Evolutionary conservation across 1,139 yeast genomes (phyloP), one percentile per base, ranked within the genome.

Genomic region (Candida sojae): DNA sequence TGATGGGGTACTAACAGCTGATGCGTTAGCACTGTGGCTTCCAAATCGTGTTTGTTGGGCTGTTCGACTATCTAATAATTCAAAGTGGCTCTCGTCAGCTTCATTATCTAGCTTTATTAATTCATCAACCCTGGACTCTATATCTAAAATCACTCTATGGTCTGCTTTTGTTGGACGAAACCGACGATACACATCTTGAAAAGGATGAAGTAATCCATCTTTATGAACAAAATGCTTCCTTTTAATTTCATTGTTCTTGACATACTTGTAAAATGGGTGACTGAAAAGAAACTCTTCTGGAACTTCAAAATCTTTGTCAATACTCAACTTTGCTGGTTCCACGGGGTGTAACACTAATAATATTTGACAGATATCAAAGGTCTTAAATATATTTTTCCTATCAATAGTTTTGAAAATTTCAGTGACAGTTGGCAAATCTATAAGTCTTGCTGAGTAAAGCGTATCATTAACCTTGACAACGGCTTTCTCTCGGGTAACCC

Each of bases 401-500:
- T 95, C 99, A 29, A 92, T 82, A 2, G 97, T 86, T 66, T 95
- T 95, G 63, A 86, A 90, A 6, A 89, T 82, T 63, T 95, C 99
- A 4, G 91, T 82, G 9, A 92, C 68, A 0, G 97, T 89, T 0
- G 99, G 99, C 53, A 95, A 70, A 58, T 92, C 96, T n/a, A 93
- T 81, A 38, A 95, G 70, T 55, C 89, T 83, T 0, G 96, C 97
- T 5, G 92, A 90, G 66, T 89, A 95, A 49, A 84, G 64, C 2
- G 77, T 68, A 21, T 79, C 76, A 50, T 79, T 77, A 4, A 71
- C 79, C 67, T 68, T 78, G 62, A 71, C 84, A 30, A 89, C 79
- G 0, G 98, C 98, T 51, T 88, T 78, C 43, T 87, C 83, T 46
- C 84, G 73, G 53, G 93, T 93, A 53, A 86, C 81, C 89, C 96